phyloP scores from a whole-genome alignment of 2,329 filamentous ascomycete genomes.

The Trichoderma sp. region DNA sequence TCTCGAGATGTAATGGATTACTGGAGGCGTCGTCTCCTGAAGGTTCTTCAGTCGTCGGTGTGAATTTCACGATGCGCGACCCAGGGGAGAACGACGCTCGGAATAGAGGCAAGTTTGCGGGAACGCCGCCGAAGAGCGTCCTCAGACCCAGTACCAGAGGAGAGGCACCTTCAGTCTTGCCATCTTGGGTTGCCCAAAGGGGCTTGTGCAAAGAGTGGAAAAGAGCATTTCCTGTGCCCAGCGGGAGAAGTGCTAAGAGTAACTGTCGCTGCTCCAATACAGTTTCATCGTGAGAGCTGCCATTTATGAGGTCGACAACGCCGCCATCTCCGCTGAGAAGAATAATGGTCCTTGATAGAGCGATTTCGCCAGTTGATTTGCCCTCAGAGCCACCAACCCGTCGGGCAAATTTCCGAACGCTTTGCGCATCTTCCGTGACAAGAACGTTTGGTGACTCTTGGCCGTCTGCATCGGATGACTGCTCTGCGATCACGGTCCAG shows the following conservation, averaged over 20 bases:
- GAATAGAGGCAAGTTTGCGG: constrained; percentile 61
- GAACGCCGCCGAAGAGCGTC: constrained; percentile 58
- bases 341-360: constrained; percentile 56
- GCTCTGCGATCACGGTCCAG: constrained; percentile 42
- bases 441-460: constrained; percentile 41
- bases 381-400: constrained; percentile 12
- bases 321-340: constrained; percentile 88
- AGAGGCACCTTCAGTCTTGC: constrained; percentile 26
- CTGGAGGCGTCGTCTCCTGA: background rate
- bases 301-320: constrained; percentile 77
- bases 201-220: constrained; percentile 63
- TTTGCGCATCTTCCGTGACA: constrained; percentile 61
- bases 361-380: constrained; percentile 21
- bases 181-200: constrained; percentile 41
- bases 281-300: constrained; percentile 31
- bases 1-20: constrained; percentile 19
- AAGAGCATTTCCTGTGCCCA: constrained; percentile 65
- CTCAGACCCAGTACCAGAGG: constrained; percentile 51
- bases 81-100: constrained; percentile 59
- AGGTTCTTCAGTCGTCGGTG: background rate
- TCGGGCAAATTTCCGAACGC: constrained; percentile 61
- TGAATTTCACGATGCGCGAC: constrained; percentile 46
- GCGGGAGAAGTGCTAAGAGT: constrained; percentile 54
- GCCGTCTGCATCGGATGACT: background rate
- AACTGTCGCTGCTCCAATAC: constrained; percentile 32